Evolutionary conservation across 345 rosid species (phyloP).

Genomic region (Eucalyptus pauciflora): DNA sequence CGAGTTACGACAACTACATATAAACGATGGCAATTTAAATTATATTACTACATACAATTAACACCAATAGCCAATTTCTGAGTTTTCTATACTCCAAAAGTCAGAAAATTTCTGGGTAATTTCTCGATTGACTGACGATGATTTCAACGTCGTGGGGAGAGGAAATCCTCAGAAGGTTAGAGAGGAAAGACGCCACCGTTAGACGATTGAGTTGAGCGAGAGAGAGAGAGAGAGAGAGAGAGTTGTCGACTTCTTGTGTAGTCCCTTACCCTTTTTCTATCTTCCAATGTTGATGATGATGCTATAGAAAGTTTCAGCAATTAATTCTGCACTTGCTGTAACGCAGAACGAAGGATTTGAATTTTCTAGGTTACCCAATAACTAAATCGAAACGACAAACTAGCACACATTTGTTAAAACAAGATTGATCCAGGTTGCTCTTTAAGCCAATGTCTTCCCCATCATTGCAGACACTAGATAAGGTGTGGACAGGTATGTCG

Average conservation of each 20-base stretch:
- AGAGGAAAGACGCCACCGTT: not conserved
- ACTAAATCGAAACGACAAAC: not conserved
- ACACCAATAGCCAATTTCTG: not conserved
- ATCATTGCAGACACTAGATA: not conserved
- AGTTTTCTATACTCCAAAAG: not conserved
- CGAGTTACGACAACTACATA: not conserved
- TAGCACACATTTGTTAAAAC: not conserved
- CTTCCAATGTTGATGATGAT: not conserved
- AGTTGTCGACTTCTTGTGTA: not conserved
- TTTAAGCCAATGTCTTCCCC: not conserved
- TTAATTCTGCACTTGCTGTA: not conserved
- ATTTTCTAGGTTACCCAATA: not conserved
- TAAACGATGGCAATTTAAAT: fast-evolving
- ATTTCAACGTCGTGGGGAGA: not conserved
- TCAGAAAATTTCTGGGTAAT: not conserved
- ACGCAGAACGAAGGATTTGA: not conserved
- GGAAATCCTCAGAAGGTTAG: not conserved
- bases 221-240: not conserved
- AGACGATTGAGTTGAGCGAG: not conserved
- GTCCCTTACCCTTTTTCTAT: not conserved
- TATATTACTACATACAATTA: not conserved
- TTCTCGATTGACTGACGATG: not conserved
- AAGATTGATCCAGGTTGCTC: not conserved
- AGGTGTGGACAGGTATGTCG: not conserved
- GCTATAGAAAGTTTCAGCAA: not conserved